Evolutionary conservation across 352 stramenopile genomes (phyloP).

Genomic region (Phytophthora ohioensis): DNA sequence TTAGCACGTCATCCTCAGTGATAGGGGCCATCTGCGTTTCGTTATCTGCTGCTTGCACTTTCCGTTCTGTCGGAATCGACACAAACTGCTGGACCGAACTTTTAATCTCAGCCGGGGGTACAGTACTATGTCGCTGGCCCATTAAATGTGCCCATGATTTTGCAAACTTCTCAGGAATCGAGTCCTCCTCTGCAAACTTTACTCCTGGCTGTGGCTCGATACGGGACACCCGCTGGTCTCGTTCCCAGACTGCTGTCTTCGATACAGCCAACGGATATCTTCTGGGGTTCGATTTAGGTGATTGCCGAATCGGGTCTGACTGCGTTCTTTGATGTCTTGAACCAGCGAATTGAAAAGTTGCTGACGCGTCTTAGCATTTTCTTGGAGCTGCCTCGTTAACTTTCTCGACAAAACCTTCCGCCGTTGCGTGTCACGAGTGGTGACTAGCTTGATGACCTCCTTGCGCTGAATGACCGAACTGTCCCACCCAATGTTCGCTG

Average conservation of each 20-base stretch:
- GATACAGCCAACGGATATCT: not conserved
- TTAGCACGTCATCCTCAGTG: not conserved
- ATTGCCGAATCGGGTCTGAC: not conserved
- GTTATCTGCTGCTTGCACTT: not conserved
- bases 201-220: not conserved
- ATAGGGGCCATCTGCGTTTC: not conserved
- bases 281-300: not conserved
- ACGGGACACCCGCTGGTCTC: not conserved
- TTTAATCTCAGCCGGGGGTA: not conserved
- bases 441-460: too few species aligned
- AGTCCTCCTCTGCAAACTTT: not conserved
- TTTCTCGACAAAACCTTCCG: too few species aligned
- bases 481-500: too few species aligned
- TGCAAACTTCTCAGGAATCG: not conserved
- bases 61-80: not conserved
- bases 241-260: not conserved
- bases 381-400: too few species aligned
- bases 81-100: not conserved
- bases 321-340: too few species aligned
- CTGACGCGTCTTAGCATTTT: not conserved
- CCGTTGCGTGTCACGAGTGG: too few species aligned
- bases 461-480: too few species aligned
- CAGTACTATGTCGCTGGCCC: not conserved
- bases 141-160: not conserved
- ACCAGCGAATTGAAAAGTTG: too few species aligned